Evolutionary conservation across 2,329 filamentous ascomycete genomes (phyloP), one percentile per base, ranked within the genome.

Genomic region (Xylaria sp.): DNA sequence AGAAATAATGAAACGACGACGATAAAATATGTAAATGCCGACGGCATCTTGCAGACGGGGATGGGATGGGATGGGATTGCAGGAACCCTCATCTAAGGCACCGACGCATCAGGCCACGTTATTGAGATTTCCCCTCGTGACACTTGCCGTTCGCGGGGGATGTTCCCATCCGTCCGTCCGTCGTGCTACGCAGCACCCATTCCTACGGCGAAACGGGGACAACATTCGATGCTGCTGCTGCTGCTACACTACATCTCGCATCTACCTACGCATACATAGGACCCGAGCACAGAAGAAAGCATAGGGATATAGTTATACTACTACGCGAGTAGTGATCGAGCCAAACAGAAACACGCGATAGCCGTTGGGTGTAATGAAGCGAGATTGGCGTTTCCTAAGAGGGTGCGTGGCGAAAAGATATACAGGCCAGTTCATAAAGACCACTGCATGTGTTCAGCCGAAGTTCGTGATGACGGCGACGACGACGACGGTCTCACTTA

Each of bases 131-230:
- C n/a, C 50, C 12, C 56, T 28, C 44, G 62, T 69, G 62, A 62
- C 62, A 65, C 66, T 54, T 65, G n/a, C 62, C 62, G 51, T 69
- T 65, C 34, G 44, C 23, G 31, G 60, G 56, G 13, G 23, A 8
- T 10, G 5, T 20, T 41, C 18, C 39, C 61, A 55, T 39, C 28
- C 61, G 61, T 39, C 28, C 23, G 23, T 25, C 28, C 20, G 31
- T 41, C 18, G 65, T 55, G 46, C 28, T 31, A 59, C 48, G 39
- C 13, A 41, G n/a, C 12, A 18, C 41, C 41, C n/a, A 46, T 46
- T 37, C 46, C 25, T 28, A 41, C 12, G 15, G 52, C 10, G 44
- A 58, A 25, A 34, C 44, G 1, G 34, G 13, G 37, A 28, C 28
- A 25, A 34, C 34, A 58, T 39, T 23, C n/a, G 52, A 41, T 52